Conservation (phyloP, 768 basidiomycete species). For the Cubamyces sp. region DNA sequence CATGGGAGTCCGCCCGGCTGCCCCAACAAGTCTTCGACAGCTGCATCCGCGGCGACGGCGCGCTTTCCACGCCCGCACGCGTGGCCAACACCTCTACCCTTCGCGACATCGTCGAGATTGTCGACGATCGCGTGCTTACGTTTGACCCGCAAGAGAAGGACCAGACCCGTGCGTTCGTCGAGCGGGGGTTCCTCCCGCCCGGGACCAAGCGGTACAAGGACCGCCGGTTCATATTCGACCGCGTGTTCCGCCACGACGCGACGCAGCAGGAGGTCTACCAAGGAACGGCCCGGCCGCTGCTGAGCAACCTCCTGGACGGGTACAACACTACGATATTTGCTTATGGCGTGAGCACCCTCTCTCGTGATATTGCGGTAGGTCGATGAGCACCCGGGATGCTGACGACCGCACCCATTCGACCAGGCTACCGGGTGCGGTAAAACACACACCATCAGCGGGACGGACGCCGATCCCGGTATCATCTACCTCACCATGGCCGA, state of each 20-base stretch:
- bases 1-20: conserved; percentile 84
- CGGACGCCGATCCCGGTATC: conserved; percentile 84
- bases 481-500: conserved; percentile 98
- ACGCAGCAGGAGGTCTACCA: conserved; percentile 88
- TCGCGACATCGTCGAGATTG: conserved; percentile 81
- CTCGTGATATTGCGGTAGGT: not conserved
- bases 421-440: conserved; percentile 99
- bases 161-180: conserved; percentile 75
- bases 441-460: conserved; percentile 98
- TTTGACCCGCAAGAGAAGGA: conserved; percentile 96
- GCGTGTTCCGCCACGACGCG: conserved; percentile 82
- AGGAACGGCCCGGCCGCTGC: conserved; percentile 81
- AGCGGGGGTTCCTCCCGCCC: conserved; percentile 82
- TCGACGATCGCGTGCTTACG: conserved; percentile 93
- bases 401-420: not conserved
- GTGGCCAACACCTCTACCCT: conserved; percentile 58
- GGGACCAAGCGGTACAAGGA: conserved; percentile 96
- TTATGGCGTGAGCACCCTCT: conserved; percentile 76
- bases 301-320: conserved; percentile 86
- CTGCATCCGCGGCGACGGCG: conserved; percentile 81
- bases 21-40: conserved; percentile 65
- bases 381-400: not conserved
- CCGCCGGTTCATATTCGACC: conserved; percentile 96
- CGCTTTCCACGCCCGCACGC: conserved; percentile 64
- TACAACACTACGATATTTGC: conserved; percentile 98